Base-by-base conservation (phyloP, 805 yeast genomes). In the Saccharomyces mikatae region DNA sequence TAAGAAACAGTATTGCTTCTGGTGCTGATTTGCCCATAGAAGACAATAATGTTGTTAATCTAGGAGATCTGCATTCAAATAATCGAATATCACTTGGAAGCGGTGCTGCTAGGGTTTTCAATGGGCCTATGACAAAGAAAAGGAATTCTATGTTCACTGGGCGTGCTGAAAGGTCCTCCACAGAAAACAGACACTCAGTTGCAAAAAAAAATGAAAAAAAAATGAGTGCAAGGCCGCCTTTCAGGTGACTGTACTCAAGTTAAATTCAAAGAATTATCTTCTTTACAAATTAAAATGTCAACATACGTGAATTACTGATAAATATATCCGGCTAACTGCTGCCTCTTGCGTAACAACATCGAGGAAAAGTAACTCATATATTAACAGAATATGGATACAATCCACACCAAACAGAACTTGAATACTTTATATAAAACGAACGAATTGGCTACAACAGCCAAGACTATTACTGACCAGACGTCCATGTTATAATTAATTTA, bases 1-100 rank as follows among this genome's bases (percentile, higher is more conserved):
- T 69, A 22, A 58, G 72, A 53, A 64, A 63, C 51, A 65, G 69
- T 47, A 56, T 60, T 17, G 61, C 65, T 4, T 54, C 60, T n/a
- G 54, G 57, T 4, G 41, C 53, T n/a, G 62, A 56, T 41, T 47
- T 48, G 46, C 31, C 44, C 13, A 17, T 36, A 22, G 44, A 36
- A 36, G 17, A 36, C 44, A 22, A 8, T 17, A 36, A 36, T 21
- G 24, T 36, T 21, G 22, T 36, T 17, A 36, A 36, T 36, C 11
- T 36, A 17, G 44, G 44, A 3, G 44, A 36, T 36, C 17, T 36
- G 24, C 44, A 26, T 13, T 49, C 47, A 48, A 47, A 49, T 28
- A 47, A 46, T 14, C 53, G 61, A 48, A 50, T 55, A 48, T 57
- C 61, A 9, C 49, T 58, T 17, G 61, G 58, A 24, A 57, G 58